phyloP scores from a whole-genome alignment of 352 stramenopile genomes.

The Phytophthora rubi region DNA sequence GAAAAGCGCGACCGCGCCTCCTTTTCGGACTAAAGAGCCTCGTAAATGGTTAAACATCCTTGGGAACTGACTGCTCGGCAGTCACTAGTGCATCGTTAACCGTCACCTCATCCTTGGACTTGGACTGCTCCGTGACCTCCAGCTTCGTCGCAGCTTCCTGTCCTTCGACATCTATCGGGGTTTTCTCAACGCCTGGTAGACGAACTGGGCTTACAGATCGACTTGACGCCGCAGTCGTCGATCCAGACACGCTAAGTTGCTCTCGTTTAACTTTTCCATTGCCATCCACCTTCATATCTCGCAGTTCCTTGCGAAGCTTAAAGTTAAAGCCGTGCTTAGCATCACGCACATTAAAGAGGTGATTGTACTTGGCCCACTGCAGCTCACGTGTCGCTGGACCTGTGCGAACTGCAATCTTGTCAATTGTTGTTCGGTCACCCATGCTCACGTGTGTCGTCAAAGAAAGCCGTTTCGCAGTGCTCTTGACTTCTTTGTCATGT shows the following conservation, averaged over 20 bases:
- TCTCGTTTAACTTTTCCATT: constrained; percentile 32
- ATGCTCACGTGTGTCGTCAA: constrained; percentile 67
- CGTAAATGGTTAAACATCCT: constrained; percentile 14
- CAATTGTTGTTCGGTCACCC: constrained; percentile 48
- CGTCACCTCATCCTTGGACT: neutral
- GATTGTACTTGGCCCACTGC: constrained; percentile 54
- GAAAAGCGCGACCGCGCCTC: constrained; percentile 2
- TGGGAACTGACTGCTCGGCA: constrained; percentile 6
- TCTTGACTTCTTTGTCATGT: constrained; percentile 71
- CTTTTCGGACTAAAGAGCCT: constrained; percentile 12
- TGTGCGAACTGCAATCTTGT: constrained; percentile 66
- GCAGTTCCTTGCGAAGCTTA: constrained; percentile 65
- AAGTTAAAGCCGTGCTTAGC: constrained; percentile 76
- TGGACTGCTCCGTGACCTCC: neutral
- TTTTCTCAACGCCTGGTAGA: constrained; percentile 3
- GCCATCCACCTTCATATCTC: constrained; percentile 40
- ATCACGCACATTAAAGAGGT: constrained; percentile 70
- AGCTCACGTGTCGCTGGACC: constrained; percentile 69
- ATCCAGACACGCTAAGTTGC: constrained; percentile 31
- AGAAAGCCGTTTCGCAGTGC: constrained; percentile 63
- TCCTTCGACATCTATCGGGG: neutral
- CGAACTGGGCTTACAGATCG: constrained; percentile 35
- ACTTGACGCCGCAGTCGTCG: constrained; percentile 38
- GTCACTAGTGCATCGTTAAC: constrained; percentile 4
- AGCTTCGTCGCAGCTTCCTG: constrained; percentile 2